phyloP scores from a whole-genome alignment of 805 yeast species.

The Clavispora santaluciae region DNA sequence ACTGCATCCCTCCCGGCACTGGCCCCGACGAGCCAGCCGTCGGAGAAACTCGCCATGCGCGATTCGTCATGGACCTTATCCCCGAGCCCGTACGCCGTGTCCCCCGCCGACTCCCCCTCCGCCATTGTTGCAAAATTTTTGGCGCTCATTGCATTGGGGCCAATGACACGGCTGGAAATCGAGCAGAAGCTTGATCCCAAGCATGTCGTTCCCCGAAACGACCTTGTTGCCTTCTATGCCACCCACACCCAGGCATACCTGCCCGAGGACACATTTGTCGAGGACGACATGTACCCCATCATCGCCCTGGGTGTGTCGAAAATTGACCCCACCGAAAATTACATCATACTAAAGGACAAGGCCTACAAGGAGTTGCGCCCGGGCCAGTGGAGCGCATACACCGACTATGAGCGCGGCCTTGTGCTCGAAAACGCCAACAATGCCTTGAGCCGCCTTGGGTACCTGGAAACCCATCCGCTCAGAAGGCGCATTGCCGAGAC shows the following conservation, averaged over 20 bases:
- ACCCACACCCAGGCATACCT: slow-evolving; percentile 25
- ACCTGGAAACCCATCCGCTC: slow-evolving; percentile 40
- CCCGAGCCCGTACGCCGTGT: slow-evolving; percentile 10
- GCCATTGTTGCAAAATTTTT: slow-evolving; percentile 9
- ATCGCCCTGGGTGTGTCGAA: slow-evolving; percentile 6
- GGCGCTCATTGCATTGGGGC: slow-evolving; percentile 16
- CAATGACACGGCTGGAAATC: slow-evolving; percentile 9
- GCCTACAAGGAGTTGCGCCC: slow-evolving; percentile 37
- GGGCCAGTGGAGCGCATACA: slow-evolving; percentile 31
- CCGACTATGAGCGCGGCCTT: slow-evolving; percentile 26
- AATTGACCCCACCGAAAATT: slow-evolving; percentile 4
- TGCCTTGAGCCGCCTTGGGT: slow-evolving; percentile 39
- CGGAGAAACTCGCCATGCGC: background rate
- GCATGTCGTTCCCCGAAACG: slow-evolving; percentile 6
- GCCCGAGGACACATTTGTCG: slow-evolving; percentile 28
- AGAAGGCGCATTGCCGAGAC: slow-evolving; percentile 26
- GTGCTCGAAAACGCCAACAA: slow-evolving; percentile 30
- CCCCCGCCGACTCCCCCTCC: slow-evolving; percentile 6
- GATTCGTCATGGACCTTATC: background rate
- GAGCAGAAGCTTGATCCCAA: slow-evolving; percentile 5
- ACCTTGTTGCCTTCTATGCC: slow-evolving; percentile 20
- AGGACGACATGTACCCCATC: slow-evolving; percentile 23
- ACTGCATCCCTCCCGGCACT: background rate
- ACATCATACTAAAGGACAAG: slow-evolving; percentile 34
- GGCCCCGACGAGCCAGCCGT: background rate